A percentile compares a stretch with the other conserved stretches of the same genome.
Evolutionary conservation across 805 yeast species (phyloP).

Genomic region (Alloascoidea africana): DNA sequence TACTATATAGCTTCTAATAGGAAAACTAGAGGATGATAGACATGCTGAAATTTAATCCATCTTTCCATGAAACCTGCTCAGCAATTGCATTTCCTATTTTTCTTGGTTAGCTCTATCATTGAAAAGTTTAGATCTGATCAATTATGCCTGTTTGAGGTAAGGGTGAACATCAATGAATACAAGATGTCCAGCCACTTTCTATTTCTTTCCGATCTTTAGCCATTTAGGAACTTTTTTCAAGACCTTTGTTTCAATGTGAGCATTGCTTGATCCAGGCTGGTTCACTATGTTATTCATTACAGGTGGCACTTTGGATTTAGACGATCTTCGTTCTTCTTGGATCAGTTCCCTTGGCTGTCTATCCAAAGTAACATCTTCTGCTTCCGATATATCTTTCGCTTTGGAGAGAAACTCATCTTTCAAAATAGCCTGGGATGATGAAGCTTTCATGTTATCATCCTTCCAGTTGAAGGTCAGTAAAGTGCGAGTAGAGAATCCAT

Average conservation of each 20-base stretch:
- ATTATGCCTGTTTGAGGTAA: too few relatives aligned
- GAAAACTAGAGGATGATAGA: too few relatives aligned
- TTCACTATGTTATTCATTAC: background rate
- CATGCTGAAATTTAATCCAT: too few relatives aligned
- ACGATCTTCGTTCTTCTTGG: background rate
- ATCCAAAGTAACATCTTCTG: constrained; percentile 13
- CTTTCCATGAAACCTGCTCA: too few relatives aligned
- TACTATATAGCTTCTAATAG: too few relatives aligned
- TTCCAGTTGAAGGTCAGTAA: constrained; percentile 23
- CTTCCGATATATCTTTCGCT: constrained; percentile 20
- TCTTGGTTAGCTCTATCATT: too few relatives aligned
- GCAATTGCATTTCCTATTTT: too few relatives aligned
- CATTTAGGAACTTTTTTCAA: background rate
- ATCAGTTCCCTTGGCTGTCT: background rate
- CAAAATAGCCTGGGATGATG: constrained; percentile 4
- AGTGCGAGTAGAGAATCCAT: constrained; percentile 31
- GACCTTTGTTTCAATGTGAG: too few relatives aligned
- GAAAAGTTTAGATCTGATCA: too few relatives aligned
- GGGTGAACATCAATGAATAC: too few relatives aligned
- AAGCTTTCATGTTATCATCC: constrained; percentile 10
- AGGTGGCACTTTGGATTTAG: background rate
- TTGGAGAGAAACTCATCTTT: constrained; percentile 10
- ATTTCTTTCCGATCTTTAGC: background rate
- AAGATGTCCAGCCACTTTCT: too few relatives aligned
- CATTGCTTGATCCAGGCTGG: too few relatives aligned